Percentiles rank a stretch among this genome's conserved stretches.
These are phyloP conservation scores for Eucalyptus marginata DNA, from an alignment of 345 rosid genomes.

Conservation along the genomic window DNA sequence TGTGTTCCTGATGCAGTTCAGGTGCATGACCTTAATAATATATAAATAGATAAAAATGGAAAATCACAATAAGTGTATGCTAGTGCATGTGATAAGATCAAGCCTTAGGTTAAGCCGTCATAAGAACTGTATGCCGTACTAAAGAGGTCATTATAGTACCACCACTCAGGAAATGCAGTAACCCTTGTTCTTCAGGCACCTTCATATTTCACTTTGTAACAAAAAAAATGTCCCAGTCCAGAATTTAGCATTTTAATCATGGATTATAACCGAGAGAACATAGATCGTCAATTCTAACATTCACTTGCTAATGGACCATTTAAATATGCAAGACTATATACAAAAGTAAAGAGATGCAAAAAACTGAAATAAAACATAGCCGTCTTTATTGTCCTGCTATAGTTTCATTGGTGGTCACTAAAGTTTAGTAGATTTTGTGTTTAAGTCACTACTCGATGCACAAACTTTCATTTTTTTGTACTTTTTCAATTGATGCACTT, in stretches of 20 bases:
- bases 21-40: background rate
- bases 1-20: conserved; percentile 72
- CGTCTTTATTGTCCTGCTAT: background rate
- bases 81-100: background rate
- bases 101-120: background rate
- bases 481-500: background rate
- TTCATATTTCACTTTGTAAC: background rate
- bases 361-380: background rate
- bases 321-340: background rate
- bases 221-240: background rate
- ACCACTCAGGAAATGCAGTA: background rate
- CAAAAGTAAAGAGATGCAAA: background rate
- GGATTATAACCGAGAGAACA: background rate
- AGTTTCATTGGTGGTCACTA: background rate
- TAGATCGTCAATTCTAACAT: background rate
- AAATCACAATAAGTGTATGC: background rate
- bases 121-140: background rate
- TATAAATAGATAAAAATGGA: background rate
- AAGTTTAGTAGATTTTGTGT: background rate
- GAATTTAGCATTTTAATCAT: background rate
- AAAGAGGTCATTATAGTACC: background rate
- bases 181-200: background rate
- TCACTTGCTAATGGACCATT: background rate
- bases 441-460: background rate
- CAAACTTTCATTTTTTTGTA: background rate